Percentiles rank a stretch among this genome's conserved stretches.
Conservation (phyloP, 2,329 filamentous ascomycete species). For the Dactylellina drechsleri region DNA sequence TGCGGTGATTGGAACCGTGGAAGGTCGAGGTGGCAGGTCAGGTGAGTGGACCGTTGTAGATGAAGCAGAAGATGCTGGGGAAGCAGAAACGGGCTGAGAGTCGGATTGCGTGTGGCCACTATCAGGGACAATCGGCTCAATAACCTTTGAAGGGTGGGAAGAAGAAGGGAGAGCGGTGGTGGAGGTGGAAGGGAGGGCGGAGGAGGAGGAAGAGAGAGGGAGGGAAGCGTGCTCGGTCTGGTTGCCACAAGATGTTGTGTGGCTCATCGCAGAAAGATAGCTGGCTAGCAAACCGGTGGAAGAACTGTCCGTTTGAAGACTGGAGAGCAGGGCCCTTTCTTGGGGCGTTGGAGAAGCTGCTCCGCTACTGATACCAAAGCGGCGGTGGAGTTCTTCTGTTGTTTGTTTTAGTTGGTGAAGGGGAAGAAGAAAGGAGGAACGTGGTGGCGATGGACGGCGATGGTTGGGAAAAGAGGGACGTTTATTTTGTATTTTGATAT, state of each 20-base stretch:
- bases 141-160: constrained; percentile 8
- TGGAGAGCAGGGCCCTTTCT: constrained; percentile 18
- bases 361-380: neutral
- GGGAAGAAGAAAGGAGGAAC: neutral
- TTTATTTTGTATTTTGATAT: no score
- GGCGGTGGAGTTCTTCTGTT: neutral
- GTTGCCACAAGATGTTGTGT: constrained; percentile 45
- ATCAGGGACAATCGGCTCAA: neutral
- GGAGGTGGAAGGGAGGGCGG: constrained; percentile 1
- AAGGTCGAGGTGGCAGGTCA: constrained; percentile 30
- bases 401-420: no score
- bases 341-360: constrained; percentile 6
- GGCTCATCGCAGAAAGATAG: constrained; percentile 52
- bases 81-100: constrained; percentile 8
- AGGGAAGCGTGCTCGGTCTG: constrained; percentile 32
- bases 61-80: neutral
- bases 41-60: neutral
- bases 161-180: neutral
- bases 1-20: constrained; percentile 14
- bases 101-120: constrained; percentile 9
- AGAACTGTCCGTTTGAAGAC: neutral
- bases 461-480: constrained; percentile 2
- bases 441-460: neutral
- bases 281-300: constrained; percentile 8
- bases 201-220: constrained; percentile 12